A percentile compares a stretch with the other conserved stretches of the same genome.
Evolutionary conservation across 495 filamentous ascomycete genomes (phyloP).

Genomic region (Xylaria castorea): DNA sequence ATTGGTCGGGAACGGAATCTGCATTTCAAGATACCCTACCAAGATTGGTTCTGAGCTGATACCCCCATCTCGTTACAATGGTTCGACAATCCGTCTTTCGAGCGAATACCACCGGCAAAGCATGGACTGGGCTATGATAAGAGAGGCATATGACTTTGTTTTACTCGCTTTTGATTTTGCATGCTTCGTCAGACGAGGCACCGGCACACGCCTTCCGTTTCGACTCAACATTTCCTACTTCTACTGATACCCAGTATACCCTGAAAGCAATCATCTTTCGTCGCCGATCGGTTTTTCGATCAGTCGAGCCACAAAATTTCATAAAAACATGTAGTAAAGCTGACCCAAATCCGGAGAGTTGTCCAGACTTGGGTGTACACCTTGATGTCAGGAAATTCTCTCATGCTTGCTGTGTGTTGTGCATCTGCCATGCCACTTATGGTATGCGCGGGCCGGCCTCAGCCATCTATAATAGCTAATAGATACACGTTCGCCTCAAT

Average conservation of each 20-base stretch:
- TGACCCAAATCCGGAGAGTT: conserved; percentile 2
- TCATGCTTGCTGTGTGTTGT: conserved; percentile 21
- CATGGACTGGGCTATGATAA: conserved; percentile 31
- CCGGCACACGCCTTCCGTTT: conserved; percentile 42
- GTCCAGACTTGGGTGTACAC: conserved; percentile 5
- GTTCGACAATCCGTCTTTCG: conserved; percentile 28
- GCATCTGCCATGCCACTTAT: conserved; percentile 36
- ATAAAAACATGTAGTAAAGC: conserved; percentile 18
- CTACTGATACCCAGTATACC: conserved; percentile 50
- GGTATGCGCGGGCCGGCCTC: conserved; percentile 32
- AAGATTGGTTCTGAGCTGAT: conserved; percentile 58
- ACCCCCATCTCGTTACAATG: conserved; percentile 47
- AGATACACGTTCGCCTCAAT: conserved; percentile 40
- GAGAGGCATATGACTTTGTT: conserved; percentile 43
- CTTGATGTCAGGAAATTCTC: conserved; percentile 31
- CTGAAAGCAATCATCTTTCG: conserved; percentile 38
- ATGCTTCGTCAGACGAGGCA: conserved; percentile 41
- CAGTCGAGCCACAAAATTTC: conserved; percentile 11
- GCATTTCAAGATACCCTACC: conserved; percentile 63
- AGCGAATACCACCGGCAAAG: conserved; percentile 26
- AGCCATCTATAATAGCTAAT: conserved; percentile 48
- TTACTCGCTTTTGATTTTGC: conserved; percentile 44
- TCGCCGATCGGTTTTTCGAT: conserved; percentile 6
- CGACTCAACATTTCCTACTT: conserved; percentile 42
- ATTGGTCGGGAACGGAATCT: conserved; percentile 59